Evolutionary conservation across 345 rosid genomes (phyloP).

Genomic region (Camelina laxa): DNA sequence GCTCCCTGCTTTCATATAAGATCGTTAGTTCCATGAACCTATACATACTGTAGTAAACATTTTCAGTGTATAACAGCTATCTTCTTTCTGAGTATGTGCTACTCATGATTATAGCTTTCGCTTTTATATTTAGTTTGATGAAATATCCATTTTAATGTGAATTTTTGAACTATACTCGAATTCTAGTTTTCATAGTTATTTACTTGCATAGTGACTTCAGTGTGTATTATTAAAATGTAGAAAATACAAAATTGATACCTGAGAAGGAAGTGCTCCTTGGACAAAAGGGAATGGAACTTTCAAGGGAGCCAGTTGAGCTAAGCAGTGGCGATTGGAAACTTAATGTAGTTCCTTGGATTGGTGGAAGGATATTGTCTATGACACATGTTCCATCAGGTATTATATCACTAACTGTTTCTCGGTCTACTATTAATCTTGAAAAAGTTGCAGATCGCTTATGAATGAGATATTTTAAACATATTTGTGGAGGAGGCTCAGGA

Average conservation of each 20-base stretch:
- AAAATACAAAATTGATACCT: constrained; percentile 60
- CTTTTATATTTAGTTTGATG: background rate
- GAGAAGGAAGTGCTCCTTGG: constrained; percentile 60
- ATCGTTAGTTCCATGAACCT: background rate
- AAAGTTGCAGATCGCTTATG: background rate
- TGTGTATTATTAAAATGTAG: constrained; percentile 50
- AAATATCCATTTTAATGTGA: background rate
- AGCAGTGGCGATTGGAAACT: constrained; percentile 73
- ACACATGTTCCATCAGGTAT: constrained; percentile 88
- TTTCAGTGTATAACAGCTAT: background rate
- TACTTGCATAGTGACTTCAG: background rate
- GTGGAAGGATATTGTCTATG: constrained; percentile 94
- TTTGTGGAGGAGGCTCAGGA: constrained; percentile 3
- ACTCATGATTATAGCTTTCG: constrained; percentile 6
- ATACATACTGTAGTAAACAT: background rate
- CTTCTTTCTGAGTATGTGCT: constrained; percentile 10
- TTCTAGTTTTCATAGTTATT: background rate
- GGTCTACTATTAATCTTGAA: constrained; percentile 1
- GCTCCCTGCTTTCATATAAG: background rate
- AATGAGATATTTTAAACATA: constrained; percentile 1
- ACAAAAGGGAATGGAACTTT: constrained; percentile 70
- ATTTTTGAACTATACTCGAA: background rate
- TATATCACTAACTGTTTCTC: background rate
- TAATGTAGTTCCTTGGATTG: constrained; percentile 89
- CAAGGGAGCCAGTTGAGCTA: constrained; percentile 63